Conservation (phyloP, 768 basidiomycete species). For the Suillus variegatus region DNA sequence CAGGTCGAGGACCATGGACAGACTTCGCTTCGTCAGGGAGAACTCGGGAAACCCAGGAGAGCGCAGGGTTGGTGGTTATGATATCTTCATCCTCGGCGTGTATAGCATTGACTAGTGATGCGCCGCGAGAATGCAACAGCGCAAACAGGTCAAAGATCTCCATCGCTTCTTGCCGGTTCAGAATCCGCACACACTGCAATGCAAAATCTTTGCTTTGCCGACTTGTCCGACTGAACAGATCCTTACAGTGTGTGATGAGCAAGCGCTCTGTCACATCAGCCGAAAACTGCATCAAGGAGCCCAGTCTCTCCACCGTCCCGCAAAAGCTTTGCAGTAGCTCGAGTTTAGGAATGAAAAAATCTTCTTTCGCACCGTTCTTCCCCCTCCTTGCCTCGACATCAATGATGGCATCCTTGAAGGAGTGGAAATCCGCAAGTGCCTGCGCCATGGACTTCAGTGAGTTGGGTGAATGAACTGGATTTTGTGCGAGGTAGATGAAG, state of each 20-base stretch:
- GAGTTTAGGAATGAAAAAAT: slow-evolving; percentile 41
- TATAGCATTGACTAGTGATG: neutral
- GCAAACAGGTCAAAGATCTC: slow-evolving; percentile 24
- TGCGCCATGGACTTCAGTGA: neutral
- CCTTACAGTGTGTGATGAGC: slow-evolving; percentile 34
- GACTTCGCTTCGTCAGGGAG: neutral
- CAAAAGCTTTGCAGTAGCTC: slow-evolving; percentile 33
- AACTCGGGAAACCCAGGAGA: neutral
- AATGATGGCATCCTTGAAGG: neutral
- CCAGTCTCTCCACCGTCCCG: slow-evolving; percentile 22
- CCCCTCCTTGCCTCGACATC: neutral
- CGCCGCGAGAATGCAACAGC: neutral
- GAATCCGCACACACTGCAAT: slow-evolving; percentile 32
- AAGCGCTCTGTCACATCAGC: slow-evolving; percentile 36
- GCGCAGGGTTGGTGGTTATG: neutral
- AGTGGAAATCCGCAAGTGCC: slow-evolving; percentile 2
- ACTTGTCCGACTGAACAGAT: slow-evolving; percentile 23
- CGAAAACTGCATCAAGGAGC: slow-evolving; percentile 34
- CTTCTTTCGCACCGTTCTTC: slow-evolving; percentile 21
- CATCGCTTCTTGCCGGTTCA: slow-evolving; percentile 33
- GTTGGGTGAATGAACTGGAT: slow-evolving; percentile 19
- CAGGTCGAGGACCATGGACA: slow-evolving; percentile 4
- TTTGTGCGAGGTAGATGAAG: slow-evolving; percentile 38
- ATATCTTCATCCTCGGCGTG: too few species aligned
- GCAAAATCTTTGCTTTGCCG: slow-evolving; percentile 34